Conservation (phyloP, 345 rosid genomes). For the Citrus sp. region DNA sequence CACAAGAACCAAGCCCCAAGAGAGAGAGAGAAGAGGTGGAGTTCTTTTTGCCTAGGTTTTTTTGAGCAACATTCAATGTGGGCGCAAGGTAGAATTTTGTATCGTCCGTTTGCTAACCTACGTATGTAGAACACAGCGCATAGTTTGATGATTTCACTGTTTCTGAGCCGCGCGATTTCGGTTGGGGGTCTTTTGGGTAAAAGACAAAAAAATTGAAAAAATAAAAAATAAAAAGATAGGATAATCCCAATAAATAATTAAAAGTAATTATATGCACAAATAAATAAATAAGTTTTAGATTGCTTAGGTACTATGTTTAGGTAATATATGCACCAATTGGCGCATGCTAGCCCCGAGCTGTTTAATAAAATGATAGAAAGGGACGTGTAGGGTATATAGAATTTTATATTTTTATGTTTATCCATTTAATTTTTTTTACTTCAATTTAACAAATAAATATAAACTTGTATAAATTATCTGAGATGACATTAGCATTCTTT, state of each 20-base stretch:
- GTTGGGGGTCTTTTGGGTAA: neutral
- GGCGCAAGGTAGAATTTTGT: slow-evolving; percentile 37
- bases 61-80: slow-evolving; percentile 22
- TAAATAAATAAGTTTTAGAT: neutral
- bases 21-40: slow-evolving; percentile 6
- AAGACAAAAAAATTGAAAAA: neutral
- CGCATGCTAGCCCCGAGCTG: neutral
- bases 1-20: slow-evolving; percentile 27
- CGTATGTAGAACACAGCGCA: neutral
- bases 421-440: neutral
- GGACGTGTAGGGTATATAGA: slow-evolving; percentile 9
- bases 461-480: too few relatives aligned
- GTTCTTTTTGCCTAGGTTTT: slow-evolving; percentile 20
- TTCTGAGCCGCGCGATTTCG: slow-evolving; percentile 19
- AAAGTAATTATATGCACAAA: too few relatives aligned
- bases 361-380: slow-evolving; percentile 9
- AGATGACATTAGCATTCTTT: too few relatives aligned
- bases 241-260: neutral
- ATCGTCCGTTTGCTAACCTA: slow-evolving; percentile 5
- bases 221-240: too few relatives aligned
- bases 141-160: slow-evolving; percentile 9
- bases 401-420: neutral
- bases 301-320: too few relatives aligned
- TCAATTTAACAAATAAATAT: neutral
- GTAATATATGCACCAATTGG: neutral